Base-by-base conservation (phyloP, 2,329 filamentous ascomycete species). In the Helicocarpus griseus region DNA sequence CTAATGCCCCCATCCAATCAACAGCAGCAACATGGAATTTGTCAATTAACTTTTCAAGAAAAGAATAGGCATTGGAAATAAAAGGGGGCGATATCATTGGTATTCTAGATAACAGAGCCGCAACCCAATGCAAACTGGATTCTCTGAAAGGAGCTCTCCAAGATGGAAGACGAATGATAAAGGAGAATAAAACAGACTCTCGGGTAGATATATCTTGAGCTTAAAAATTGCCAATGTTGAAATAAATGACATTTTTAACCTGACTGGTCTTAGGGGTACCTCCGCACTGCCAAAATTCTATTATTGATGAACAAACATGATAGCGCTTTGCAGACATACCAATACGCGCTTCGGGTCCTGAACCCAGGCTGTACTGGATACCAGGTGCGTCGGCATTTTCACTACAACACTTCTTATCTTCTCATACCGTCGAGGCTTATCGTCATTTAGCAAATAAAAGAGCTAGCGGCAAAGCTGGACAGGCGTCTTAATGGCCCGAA, bases 91-190 rank as follows among this genome's bases (percentile, higher is more conserved):
- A 69, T 49, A 52, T 58, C 26, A 31, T 74, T 55, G 52, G 65
- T 52, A 65, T 81, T 28, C 67, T 79, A 44, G 79, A 82, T 61
- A 73, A 76, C 53, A 75, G 79, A 46, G 74, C 78, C 35, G 78
- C 78, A 11, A 74, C 75, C 33, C 73, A 77, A 53, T 74, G 75
- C 46, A 80, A 78, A 59, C 65, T 81, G 8, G 68, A 68, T 14
- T 64, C 78, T 53, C 68, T 74, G 53, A 68, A 74, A 22, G 64
- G 68, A 11, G 80, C 79, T 0, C 68, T 82, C 8, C 69, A 72
- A 51, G 79, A 83, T 69, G 76, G 76, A n/a, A 75, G 75, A 55
- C 68, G 69, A 19, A 80, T 81, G 69, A 79, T 83, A 51, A 73
- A 73, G 51, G 56, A 69, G 14, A 65, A 75, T 44, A 73, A 72